phyloP scores from a whole-genome alignment of 2,329 filamentous ascomycete species.

The Penicillium sp. region DNA sequence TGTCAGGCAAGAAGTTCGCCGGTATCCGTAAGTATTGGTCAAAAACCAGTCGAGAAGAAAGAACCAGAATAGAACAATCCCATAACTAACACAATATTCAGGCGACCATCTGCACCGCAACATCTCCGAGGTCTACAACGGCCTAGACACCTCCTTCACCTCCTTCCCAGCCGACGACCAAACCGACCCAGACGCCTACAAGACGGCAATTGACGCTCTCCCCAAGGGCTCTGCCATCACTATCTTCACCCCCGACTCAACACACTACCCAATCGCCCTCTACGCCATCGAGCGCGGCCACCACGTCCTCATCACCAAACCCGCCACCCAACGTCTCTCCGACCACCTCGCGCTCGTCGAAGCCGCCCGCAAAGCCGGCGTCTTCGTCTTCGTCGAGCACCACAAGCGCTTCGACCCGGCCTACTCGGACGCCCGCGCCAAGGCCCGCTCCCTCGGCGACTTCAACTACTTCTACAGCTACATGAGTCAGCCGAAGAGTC shows the following conservation, averaged over 20 bases:
- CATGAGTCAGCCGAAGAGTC: constrained; percentile 91
- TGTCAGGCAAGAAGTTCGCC: constrained; percentile 86
- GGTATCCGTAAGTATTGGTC: constrained; percentile 72
- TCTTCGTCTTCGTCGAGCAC: constrained; percentile 93
- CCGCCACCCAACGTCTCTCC: constrained; percentile 81
- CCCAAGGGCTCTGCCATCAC: constrained; percentile 86
- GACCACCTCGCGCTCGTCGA: constrained; percentile 79
- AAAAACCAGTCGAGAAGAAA: background rate
- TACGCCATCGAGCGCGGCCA: constrained; percentile 88
- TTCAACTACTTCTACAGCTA: constrained; percentile 99
- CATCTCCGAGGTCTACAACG: constrained; percentile 86
- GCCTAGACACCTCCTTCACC: constrained; percentile 82
- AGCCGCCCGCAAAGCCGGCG: constrained; percentile 73
- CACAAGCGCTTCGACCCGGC: constrained; percentile 96
- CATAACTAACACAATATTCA: constrained; percentile 41
- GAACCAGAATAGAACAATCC: constrained; percentile 6
- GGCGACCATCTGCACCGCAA: constrained; percentile 85
- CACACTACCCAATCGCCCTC: constrained; percentile 88
- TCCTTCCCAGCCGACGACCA: constrained; percentile 79
- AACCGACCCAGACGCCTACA: constrained; percentile 81
- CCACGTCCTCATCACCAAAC: constrained; percentile 93
- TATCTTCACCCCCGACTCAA: constrained; percentile 93
- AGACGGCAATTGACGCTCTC: constrained; percentile 82
- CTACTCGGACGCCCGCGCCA: constrained; percentile 84
- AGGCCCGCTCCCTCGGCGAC: constrained; percentile 78